Conservation (phyloP, 1,284 basidiomycete genomes). For the Inonotus obliquus region DNA sequence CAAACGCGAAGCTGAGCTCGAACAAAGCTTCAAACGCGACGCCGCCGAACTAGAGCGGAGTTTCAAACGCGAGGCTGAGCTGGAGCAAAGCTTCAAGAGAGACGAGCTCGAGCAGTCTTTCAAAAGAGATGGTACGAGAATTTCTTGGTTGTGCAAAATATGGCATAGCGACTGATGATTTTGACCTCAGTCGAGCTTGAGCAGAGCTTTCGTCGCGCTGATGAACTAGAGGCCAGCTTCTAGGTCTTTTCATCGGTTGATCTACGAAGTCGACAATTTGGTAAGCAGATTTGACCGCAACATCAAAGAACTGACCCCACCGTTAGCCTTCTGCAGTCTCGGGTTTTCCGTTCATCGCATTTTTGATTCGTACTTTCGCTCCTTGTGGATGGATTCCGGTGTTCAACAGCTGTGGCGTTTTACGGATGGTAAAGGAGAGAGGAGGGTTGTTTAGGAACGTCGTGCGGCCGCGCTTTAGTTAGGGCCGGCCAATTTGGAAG, state of each 20-base stretch:
- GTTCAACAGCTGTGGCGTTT: no score
- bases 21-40: background rate
- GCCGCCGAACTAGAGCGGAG: background rate
- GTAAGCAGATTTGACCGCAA: background rate
- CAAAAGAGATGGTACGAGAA: background rate
- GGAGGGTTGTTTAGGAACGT: background rate
- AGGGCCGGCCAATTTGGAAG: background rate
- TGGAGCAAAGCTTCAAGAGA: conserved; percentile 1
- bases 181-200: background rate
- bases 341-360: no score
- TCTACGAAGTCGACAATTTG: no score
- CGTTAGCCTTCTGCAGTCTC: no score
- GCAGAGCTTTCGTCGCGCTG: background rate
- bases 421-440: no score
- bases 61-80: background rate
- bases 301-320: background rate
- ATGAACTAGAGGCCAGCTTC: background rate
- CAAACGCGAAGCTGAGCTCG: conserved; percentile 2
- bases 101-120: conserved; percentile 7
- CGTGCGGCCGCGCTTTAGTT: background rate
- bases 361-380: no score
- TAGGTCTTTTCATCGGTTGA: no score
- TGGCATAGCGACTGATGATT: background rate
- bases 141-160: background rate
- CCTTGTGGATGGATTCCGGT: no score